A percentile compares a stretch with the other conserved stretches of the same genome.
Conservation (phyloP, 2,329 filamentous ascomycete species). For the Mariannaea elegans region DNA sequence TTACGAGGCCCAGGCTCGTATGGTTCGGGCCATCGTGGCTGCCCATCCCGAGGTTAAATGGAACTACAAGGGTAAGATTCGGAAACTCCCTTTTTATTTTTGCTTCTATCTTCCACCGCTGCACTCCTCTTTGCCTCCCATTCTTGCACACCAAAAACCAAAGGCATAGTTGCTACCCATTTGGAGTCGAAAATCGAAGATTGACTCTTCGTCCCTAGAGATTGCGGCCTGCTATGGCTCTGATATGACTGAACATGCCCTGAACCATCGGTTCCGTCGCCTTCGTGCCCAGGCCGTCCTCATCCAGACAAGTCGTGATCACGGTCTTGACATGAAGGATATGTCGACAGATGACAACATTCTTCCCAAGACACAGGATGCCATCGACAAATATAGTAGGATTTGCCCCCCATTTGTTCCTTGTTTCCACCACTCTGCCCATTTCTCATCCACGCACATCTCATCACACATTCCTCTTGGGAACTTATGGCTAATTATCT, state of each 20-base stretch:
- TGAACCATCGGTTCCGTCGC: slow-evolving; percentile 62
- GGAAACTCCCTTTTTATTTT: slow-evolving; percentile 16
- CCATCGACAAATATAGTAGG: slow-evolving; percentile 54
- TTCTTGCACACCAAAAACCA: background rate
- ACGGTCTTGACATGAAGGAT: slow-evolving; percentile 54
- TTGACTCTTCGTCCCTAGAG: slow-evolving; percentile 51
- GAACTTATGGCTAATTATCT: slow-evolving; percentile 6
- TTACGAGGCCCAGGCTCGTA: slow-evolving; percentile 67
- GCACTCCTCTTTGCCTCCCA: background rate
- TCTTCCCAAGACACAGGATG: slow-evolving; percentile 50
- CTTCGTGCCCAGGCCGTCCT: slow-evolving; percentile 53
- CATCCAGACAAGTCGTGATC: slow-evolving; percentile 47
- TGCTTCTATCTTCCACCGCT: background rate
- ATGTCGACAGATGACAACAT: slow-evolving; percentile 47
- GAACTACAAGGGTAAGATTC: slow-evolving; percentile 67
- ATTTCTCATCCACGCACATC: background rate
- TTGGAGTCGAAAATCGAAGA: slow-evolving; percentile 36
- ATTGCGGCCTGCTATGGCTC: slow-evolving; percentile 58
- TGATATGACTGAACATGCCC: slow-evolving; percentile 56
- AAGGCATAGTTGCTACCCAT: slow-evolving; percentile 3
- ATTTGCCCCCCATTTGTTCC: background rate
- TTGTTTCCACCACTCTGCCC: background rate
- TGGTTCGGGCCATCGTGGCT: slow-evolving; percentile 69
- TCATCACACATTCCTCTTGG: background rate
- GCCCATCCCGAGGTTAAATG: slow-evolving; percentile 63